These are phyloP conservation scores for Pseudisothecium myosuroides DNA, from an alignment of 225 moss, liverwort and hornwort genomes.

Conservation along the genomic window DNA sequence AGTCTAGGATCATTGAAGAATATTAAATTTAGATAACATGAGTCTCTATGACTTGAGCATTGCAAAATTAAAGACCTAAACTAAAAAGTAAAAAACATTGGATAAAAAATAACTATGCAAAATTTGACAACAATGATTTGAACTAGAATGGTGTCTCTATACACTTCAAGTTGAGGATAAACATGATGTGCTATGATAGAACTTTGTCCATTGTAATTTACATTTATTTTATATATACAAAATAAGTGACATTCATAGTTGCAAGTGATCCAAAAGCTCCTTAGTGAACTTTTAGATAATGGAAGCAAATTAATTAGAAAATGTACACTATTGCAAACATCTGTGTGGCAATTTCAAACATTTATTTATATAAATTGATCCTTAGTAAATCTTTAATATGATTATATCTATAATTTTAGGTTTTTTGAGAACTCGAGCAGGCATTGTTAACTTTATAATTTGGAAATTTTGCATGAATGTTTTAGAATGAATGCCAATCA, in stretches of 20 bases:
- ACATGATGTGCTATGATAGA: neutral
- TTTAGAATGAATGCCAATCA: neutral
- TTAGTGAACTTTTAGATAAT: neutral
- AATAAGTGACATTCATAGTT: no score
- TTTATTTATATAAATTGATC: neutral
- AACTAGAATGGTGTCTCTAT: no score
- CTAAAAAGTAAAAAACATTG: neutral
- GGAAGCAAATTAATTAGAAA: no score
- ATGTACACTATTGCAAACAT: neutral
- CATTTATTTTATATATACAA: neutral
- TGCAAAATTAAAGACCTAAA: no score
- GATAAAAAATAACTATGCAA: neutral
- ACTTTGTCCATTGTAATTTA: neutral
- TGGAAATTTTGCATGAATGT: neutral
- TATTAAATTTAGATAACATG: no score
- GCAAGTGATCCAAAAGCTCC: no score
- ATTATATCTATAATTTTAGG: neutral
- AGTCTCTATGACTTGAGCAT: no score
- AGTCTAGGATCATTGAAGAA: no score
- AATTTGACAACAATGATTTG: no score
- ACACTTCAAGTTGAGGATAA: neutral
- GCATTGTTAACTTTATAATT: neutral
- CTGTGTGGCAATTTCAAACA: neutral
- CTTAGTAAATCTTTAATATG: no score
- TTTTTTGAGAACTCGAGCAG: fast-evolving